Evolutionary conservation across 768 basidiomycete genomes (phyloP).

Genomic region (Daedaleopsis sinensis): DNA sequence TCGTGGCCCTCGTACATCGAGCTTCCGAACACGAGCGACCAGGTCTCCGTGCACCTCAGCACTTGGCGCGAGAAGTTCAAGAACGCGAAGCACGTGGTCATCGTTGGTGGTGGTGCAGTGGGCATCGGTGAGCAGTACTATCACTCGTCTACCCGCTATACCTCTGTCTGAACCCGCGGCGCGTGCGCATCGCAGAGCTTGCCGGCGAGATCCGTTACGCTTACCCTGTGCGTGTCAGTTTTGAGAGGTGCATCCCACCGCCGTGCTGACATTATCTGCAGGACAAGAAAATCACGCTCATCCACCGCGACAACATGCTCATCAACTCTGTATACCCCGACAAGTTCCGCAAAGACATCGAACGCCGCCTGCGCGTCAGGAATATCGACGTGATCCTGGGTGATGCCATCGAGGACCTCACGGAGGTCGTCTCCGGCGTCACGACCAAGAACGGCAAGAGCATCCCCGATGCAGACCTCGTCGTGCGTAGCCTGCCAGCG

Average conservation of each 20-base stretch:
- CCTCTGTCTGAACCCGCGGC: neutral
- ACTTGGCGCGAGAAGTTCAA: constrained; percentile 35
- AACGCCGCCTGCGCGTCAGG: constrained; percentile 42
- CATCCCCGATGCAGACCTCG: constrained; percentile 54
- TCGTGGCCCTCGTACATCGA: constrained; percentile 52
- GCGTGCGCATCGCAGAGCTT: constrained; percentile 36
- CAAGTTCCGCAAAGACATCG: constrained; percentile 52
- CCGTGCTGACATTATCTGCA: constrained; percentile 9
- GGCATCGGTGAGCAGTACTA: constrained; percentile 44
- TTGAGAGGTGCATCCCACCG: too few relatives aligned
- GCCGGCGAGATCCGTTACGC: constrained; percentile 48
- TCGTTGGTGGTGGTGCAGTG: constrained; percentile 43
- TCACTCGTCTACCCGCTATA: neutral
- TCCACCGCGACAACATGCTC: constrained; percentile 56
- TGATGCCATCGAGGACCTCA: constrained; percentile 52
- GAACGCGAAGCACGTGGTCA: constrained; percentile 34
- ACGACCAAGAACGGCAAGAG: constrained; percentile 53
- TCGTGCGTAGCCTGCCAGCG: constrained; percentile 43
- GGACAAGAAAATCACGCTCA: constrained; percentile 57
- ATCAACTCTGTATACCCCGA: constrained; percentile 59
- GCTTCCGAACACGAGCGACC: constrained; percentile 41
- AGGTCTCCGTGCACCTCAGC: constrained; percentile 25
- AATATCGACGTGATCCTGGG: constrained; percentile 54
- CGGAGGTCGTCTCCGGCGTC: constrained; percentile 41
- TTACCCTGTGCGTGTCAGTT: constrained; percentile 37